phyloP scores from a whole-genome alignment of 2,329 filamentous ascomycete genomes.

The Talaromyces pinophilus region DNA sequence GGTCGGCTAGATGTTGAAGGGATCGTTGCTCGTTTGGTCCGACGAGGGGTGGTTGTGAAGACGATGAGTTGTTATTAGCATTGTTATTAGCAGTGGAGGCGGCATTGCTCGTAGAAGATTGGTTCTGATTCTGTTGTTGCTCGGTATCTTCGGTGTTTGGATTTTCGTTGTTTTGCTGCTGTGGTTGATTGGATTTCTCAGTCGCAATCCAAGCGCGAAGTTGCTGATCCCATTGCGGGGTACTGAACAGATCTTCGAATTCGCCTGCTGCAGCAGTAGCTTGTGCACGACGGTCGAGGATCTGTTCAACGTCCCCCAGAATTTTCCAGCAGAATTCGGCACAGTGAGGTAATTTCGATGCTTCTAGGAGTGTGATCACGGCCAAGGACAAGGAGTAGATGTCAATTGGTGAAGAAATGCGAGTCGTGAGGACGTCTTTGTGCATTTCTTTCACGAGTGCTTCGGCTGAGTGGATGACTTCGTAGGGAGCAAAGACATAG shows the following conservation, averaged over 20 bases:
- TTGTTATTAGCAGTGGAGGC: neutral
- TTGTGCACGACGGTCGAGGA: conserved; percentile 50
- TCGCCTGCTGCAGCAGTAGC: conserved; percentile 33
- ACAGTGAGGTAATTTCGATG: conserved; percentile 43
- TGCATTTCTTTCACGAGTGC: conserved; percentile 45
- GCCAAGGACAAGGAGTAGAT: conserved; percentile 45
- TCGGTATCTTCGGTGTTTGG: conserved; percentile 22
- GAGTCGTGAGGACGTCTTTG: conserved; percentile 34
- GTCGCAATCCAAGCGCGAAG: conserved; percentile 44
- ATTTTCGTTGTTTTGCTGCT: conserved; percentile 28
- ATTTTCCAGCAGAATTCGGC: conserved; percentile 42
- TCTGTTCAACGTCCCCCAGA: conserved; percentile 54
- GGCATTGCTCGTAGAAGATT: conserved; percentile 13
- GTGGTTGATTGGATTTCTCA: conserved; percentile 37
- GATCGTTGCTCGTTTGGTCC: conserved; percentile 48
- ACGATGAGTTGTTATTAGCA: neutral
- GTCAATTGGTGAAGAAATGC: conserved; percentile 43
- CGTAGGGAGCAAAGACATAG: conserved; percentile 44
- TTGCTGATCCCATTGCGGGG: conserved; percentile 44
- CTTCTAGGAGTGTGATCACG: conserved; percentile 46
- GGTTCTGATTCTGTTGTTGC: neutral
- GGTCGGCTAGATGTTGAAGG: conserved; percentile 46
- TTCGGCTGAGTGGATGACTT: conserved; percentile 44
- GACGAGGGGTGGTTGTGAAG: conserved; percentile 35
- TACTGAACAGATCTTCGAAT: conserved; percentile 43